These are phyloP conservation scores for Podaxis carcinomalis DNA, from an alignment of 768 basidiomycete species.

Conservation along the genomic window DNA sequence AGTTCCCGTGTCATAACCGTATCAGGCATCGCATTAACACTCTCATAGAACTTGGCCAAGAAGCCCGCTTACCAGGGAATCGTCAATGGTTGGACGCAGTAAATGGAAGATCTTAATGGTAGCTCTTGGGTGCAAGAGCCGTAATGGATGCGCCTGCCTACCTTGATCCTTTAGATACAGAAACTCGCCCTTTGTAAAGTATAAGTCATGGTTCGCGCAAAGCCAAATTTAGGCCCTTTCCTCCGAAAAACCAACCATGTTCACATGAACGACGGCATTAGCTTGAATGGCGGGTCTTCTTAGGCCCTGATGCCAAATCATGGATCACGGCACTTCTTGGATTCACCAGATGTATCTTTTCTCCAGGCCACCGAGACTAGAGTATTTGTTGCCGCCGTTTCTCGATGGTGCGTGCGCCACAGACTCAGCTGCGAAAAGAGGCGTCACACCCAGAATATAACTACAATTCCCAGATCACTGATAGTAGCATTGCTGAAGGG, in stretches of 20 bases:
- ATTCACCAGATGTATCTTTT: too few species aligned
- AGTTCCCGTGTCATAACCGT: constrained; percentile 8
- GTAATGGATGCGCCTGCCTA: not conserved
- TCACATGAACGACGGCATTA: too few species aligned
- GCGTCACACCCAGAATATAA: not conserved
- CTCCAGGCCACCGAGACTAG: too few species aligned
- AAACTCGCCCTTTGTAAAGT: not conserved
- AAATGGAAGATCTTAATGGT: not conserved
- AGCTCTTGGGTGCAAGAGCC: not conserved
- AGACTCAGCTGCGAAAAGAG: not conserved
- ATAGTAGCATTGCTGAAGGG: not conserved
- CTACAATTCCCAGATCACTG: not conserved
- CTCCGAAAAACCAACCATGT: too few species aligned
- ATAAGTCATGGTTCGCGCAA: too few species aligned
- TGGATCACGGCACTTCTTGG: too few species aligned
- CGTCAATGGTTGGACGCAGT: constrained; percentile 7
- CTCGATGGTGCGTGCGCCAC: not conserved
- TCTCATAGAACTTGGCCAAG: constrained; percentile 13
- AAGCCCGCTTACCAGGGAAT: constrained; percentile 19
- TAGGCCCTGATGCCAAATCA: too few species aligned
- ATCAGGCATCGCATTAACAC: not conserved
- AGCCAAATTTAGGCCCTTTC: too few species aligned
- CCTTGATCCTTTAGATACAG: not conserved
- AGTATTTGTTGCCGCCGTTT: too few species aligned
- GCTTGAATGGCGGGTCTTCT: too few species aligned